phyloP scores from a whole-genome alignment of 495 filamentous ascomycete genomes.

The Venustampulla echinocandica region DNA sequence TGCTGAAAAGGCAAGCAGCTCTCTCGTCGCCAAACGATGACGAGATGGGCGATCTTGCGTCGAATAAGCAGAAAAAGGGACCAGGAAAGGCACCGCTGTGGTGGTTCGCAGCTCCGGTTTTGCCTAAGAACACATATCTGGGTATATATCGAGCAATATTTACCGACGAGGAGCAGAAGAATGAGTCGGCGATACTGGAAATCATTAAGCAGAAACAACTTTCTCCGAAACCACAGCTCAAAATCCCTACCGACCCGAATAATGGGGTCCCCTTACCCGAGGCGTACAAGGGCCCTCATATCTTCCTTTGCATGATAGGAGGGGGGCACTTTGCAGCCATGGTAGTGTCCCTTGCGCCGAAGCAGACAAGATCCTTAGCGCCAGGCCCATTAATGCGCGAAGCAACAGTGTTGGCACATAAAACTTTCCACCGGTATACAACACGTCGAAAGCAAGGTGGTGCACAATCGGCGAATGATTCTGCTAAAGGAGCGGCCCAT shows the following conservation, averaged over 20 bases:
- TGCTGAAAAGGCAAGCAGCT: constrained; percentile 77
- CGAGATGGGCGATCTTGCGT: constrained; percentile 31
- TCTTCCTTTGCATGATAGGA: constrained; percentile 97
- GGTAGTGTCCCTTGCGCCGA: constrained; percentile 81
- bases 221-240: constrained; percentile 48
- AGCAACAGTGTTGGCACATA: constrained; percentile 82
- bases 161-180: constrained; percentile 55
- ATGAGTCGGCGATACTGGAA: constrained; percentile 53
- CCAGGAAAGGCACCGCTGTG: constrained; percentile 65
- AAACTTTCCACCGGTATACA: constrained; percentile 96
- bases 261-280: constrained; percentile 41
- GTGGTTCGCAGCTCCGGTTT: constrained; percentile 70
- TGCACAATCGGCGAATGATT: constrained; percentile 85
- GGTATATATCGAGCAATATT: constrained; percentile 85
- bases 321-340: constrained; percentile 97
- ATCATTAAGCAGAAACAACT: constrained; percentile 68
- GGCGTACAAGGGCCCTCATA: constrained; percentile 58
- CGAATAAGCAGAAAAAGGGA: constrained; percentile 35
- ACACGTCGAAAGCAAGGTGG: constrained; percentile 94
- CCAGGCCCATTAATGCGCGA: constrained; percentile 65
- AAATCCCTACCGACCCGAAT: constrained; percentile 22
- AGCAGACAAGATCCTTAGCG: constrained; percentile 56
- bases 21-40: constrained; percentile 48
- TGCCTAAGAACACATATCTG: constrained; percentile 70
- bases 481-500: constrained; percentile 82